These are phyloP conservation scores for Colletotrichum trifolii DNA, from an alignment of 2,329 filamentous ascomycete genomes.

Conservation along the genomic window DNA sequence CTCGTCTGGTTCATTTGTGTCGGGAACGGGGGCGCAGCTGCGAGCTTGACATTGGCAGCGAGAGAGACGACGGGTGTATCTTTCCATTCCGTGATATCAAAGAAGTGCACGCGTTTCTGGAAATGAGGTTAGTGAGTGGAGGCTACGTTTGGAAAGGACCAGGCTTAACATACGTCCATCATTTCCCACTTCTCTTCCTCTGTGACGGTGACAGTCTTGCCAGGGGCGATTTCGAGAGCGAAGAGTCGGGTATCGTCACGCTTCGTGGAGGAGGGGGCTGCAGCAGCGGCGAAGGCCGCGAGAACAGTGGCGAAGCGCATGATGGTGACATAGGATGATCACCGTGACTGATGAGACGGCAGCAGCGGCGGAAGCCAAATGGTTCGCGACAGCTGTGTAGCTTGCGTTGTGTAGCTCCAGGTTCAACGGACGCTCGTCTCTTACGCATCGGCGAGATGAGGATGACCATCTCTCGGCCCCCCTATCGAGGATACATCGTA, in stretches of 20 bases:
- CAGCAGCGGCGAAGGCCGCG: conserved; percentile 37
- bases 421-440: no score
- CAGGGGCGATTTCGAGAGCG: conserved; percentile 39
- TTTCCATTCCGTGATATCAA: conserved; percentile 41
- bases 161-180: conserved; percentile 38
- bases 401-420: no score
- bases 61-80: conserved; percentile 30
- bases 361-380: no score
- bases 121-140: neutral
- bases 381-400: no score
- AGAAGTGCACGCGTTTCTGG: conserved; percentile 40
- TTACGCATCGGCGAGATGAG: no score
- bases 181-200: conserved; percentile 42
- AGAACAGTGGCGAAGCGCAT: conserved; percentile 39
- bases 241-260: conserved; percentile 36
- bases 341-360: neutral
- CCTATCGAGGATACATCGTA: no score
- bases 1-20: conserved; percentile 36
- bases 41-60: conserved; percentile 14
- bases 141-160: neutral
- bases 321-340: neutral
- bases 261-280: conserved; percentile 26
- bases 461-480: no score
- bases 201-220: conserved; percentile 39
- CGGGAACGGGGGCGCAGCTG: conserved; percentile 38